Evolutionary conservation across 345 rosid species (phyloP).

Genomic region (Triadica sebifera): DNA sequence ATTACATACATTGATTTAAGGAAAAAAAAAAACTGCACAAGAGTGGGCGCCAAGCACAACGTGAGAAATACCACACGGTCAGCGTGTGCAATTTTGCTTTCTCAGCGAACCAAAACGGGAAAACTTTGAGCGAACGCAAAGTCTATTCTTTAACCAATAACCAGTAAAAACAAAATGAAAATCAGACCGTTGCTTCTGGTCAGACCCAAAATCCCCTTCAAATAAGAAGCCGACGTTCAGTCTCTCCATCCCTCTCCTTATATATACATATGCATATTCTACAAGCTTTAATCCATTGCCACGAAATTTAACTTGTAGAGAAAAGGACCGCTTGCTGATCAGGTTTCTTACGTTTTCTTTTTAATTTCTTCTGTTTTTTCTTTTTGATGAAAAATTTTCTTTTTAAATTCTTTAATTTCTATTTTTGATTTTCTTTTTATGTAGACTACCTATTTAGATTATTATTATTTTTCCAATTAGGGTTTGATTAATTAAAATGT

Average conservation of each 20-base stretch:
- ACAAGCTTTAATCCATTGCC: too few species aligned
- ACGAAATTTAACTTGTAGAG: not conserved
- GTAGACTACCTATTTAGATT: not conserved
- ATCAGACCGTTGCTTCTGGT: not conserved
- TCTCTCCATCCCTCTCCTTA: too few species aligned
- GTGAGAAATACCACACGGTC: not conserved
- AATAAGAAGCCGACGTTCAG: not conserved
- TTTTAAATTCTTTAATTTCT: not conserved
- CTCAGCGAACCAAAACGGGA: not conserved
- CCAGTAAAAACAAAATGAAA: not conserved
- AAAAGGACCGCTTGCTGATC: not conserved
- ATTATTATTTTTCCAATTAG: too few species aligned
- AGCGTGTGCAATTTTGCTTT: not conserved
- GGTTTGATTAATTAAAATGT: too few species aligned
- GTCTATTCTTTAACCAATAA: not conserved
- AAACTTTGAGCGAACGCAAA: constrained; percentile 8
- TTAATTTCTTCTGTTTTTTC: too few species aligned
- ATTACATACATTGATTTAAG: too few species aligned
- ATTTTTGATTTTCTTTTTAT: not conserved
- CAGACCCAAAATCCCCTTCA: not conserved
- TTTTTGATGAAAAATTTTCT: too few species aligned
- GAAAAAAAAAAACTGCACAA: too few species aligned
- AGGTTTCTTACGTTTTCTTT: not conserved
- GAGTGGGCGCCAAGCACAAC: constrained; percentile 6
- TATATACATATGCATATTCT: not conserved